Evolutionary conservation across 2,329 filamentous ascomycete genomes (phyloP).

Genomic region (Fusarium bulbicola): DNA sequence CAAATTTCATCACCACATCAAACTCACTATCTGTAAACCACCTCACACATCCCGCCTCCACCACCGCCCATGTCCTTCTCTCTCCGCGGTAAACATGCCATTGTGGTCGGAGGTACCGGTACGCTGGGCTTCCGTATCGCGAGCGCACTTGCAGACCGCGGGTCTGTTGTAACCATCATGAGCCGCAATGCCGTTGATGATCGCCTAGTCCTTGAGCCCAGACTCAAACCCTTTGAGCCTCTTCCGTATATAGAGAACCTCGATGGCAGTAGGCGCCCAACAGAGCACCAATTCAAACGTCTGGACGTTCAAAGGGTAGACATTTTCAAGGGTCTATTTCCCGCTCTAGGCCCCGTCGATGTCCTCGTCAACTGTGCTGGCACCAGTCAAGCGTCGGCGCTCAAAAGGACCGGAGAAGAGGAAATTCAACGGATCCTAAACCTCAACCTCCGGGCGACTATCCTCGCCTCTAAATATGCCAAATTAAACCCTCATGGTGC

Average conservation of each 20-base stretch:
- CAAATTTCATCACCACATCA: conserved; percentile 10
- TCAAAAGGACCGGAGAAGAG: conserved; percentile 62
- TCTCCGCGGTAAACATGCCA: conserved; percentile 60
- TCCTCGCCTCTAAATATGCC: conserved; percentile 66
- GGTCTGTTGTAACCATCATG: conserved; percentile 68
- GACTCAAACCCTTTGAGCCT: conserved; percentile 41
- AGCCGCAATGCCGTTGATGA: conserved; percentile 64
- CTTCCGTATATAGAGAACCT: neutral
- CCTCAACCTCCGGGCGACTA: conserved; percentile 76
- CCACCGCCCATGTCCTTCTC: conserved; percentile 41
- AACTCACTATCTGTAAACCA: neutral
- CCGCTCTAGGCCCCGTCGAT: conserved; percentile 51
- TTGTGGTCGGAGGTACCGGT: conserved; percentile 76
- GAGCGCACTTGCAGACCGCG: conserved; percentile 68
- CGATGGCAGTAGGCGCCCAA: conserved; percentile 22
- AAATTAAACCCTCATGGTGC: conserved; percentile 47
- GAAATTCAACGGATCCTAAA: conserved; percentile 67
- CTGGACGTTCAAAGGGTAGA: conserved; percentile 45
- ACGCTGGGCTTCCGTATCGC: conserved; percentile 77
- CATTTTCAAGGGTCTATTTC: conserved; percentile 47
- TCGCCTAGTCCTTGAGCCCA: conserved; percentile 49
- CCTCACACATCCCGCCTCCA: neutral
- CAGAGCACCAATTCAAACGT: conserved; percentile 47
- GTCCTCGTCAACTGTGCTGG: conserved; percentile 85
- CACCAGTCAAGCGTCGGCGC: conserved; percentile 70